Evolutionary conservation across 495 filamentous ascomycete genomes (phyloP), one percentile per base, ranked within the genome.

Genomic region (Neurospora sp.): DNA sequence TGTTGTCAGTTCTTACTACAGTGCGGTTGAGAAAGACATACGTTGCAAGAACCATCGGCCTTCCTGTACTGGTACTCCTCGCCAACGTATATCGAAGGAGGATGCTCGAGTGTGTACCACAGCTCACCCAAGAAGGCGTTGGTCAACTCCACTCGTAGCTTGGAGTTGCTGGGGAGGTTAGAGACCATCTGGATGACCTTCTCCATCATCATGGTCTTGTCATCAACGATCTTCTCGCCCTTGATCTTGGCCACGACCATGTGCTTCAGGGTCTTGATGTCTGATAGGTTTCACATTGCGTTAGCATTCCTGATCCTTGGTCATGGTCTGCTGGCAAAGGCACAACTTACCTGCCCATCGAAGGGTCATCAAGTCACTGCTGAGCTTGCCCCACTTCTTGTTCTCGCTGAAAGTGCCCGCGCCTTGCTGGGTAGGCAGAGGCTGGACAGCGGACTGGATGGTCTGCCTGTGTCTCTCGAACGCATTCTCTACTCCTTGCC

Each of bases 151-250:
- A 77, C 80, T 10, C 91, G 83, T 72, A 84, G 85, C 77, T 89
- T 89, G 9, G 91, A 93, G 73, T 86, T 78, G 41, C 84, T 78
- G 7, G 90, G 91, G 53, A 93, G 83, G 71, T 85, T 86, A 69
- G 88, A 85, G 31, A 93, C 92, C 59, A 94, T 86, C 82, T 92
- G 90, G 76, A 93, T 93, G 69, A 91, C 84, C n/a, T 85, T 85
- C 78, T 94, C 92, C 91, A 94, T 93, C 72, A 91, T 81, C 83
- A 91, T 90, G 22, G 91, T 93, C 84, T 94, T 94, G 79, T 96
- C 93, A 74, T 93, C 89, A 0, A 82, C 75, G 27, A 89, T 75
- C 70, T 89, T 87, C 20, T 91, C 79, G 35, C 84, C 82, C 72
- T 80, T 85, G 35, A 85, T 7, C 79, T 83, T 83, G 72, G 75